Percentiles rank a stretch among this genome's conserved stretches.
These are phyloP conservation scores for Amanita rubescens DNA, from an alignment of 768 basidiomycete genomes.

Conservation along the genomic window DNA sequence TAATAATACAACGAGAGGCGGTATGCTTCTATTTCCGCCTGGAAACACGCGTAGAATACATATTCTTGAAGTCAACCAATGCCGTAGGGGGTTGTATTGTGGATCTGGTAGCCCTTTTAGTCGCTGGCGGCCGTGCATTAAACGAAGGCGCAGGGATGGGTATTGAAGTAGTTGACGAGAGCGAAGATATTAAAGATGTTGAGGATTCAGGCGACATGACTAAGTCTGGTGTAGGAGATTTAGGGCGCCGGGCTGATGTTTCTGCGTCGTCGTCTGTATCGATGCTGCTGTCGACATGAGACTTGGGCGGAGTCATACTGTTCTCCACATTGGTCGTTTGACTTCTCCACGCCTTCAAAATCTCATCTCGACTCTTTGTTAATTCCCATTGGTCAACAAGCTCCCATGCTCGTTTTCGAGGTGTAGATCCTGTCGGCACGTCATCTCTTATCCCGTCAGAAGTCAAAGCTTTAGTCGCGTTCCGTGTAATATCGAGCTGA, in stretches of 20 bases:
- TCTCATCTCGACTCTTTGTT: slow-evolving; percentile 52
- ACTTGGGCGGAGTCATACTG: not conserved
- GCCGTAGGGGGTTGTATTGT: not conserved
- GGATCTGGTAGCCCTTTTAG: not conserved
- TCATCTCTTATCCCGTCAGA: slow-evolving; percentile 60
- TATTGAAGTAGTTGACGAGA: slow-evolving; percentile 25
- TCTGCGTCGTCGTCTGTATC: slow-evolving; percentile 21
- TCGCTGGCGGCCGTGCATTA: not conserved
- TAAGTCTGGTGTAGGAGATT: slow-evolving; percentile 5
- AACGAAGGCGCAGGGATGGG: slow-evolving; percentile 5
- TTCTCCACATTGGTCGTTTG: not conserved
- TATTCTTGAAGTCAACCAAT: slow-evolving; percentile 1
- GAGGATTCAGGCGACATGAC: slow-evolving; percentile 21
- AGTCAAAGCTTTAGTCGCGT: slow-evolving; percentile 41
- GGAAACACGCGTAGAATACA: slow-evolving; percentile 1
- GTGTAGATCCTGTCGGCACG: slow-evolving; percentile 62
- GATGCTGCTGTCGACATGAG: slow-evolving; percentile 11
- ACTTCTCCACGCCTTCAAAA: slow-evolving; percentile 46
- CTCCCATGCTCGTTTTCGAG: slow-evolving; percentile 67
- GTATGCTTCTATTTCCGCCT: slow-evolving; percentile 3
- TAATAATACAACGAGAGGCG: slow-evolving; percentile 2
- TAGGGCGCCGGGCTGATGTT: not conserved
- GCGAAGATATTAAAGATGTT: slow-evolving; percentile 33
- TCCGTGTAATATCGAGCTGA: slow-evolving; percentile 42
- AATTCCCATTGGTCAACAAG: slow-evolving; percentile 67